Evolutionary conservation across 371 early-diverging fungal genomes (phyloP).

Genomic region (Mortierella sp.): DNA sequence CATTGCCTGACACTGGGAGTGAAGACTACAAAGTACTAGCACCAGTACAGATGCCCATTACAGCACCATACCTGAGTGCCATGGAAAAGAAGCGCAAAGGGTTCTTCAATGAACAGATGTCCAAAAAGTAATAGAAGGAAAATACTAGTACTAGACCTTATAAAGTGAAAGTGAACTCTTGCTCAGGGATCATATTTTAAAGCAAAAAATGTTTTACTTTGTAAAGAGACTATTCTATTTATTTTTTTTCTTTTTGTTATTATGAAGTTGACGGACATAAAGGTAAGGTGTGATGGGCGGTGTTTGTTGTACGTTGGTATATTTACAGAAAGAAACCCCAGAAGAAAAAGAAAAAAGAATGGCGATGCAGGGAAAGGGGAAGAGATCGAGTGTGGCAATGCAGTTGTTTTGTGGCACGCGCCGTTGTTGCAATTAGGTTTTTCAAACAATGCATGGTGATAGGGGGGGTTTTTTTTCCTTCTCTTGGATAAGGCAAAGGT

Average conservation of each 20-base stretch:
- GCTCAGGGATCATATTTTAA: no score
- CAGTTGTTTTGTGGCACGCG: slow-evolving; percentile 62
- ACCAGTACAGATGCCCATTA: slow-evolving; percentile 90
- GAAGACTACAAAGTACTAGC: slow-evolving; percentile 72
- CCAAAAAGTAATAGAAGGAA: slow-evolving; percentile 47
- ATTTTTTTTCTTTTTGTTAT: no score
- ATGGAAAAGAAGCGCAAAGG: slow-evolving; percentile 84
- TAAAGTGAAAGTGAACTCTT: not conserved
- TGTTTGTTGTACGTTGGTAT: not conserved
- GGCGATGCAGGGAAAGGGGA: not conserved
- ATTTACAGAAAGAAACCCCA: slow-evolving; percentile 7
- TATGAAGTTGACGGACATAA: no score
- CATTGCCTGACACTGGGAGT: slow-evolving; percentile 66
- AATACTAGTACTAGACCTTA: not conserved
- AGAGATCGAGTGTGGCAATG: not conserved
- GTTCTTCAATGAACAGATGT: slow-evolving; percentile 71
- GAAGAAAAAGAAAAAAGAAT: not conserved
- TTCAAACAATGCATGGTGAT: no score
- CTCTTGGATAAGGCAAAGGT: no score
- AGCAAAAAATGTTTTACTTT: no score
- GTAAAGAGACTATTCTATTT: no score
- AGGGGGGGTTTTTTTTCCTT: no score
- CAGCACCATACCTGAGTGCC: slow-evolving; percentile 91
- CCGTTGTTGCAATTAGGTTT: not conserved
- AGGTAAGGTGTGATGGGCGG: no score